Evolutionary conservation across 2,329 filamentous ascomycete genomes (phyloP), one percentile per base, ranked within the genome.

Genomic region (Huntiella savannae): DNA sequence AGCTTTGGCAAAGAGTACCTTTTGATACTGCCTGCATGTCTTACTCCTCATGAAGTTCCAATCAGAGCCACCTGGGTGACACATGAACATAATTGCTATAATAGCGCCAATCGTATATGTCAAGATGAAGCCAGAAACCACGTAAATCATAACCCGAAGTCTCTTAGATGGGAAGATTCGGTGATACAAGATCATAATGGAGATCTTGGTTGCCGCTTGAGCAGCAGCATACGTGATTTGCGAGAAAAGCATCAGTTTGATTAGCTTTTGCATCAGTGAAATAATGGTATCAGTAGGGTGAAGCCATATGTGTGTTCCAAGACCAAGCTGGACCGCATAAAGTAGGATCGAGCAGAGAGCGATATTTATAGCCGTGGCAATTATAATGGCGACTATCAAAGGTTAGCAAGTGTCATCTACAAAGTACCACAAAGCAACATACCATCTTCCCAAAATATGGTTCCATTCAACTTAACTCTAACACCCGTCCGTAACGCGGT

Each of bases 131-230:
- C 33, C 52, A 51, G 19, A 60, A 53, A 38, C 50, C 3, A 54
- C 43, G 41, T 52, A 56, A 13, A 55, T 55, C 40, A 56, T 54
- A 37, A 54, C 55, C 13, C 55, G 53, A 22, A 59, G 48, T 47
- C 53, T 54, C 41, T 43, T 33, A 13, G 50, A 49, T 8, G 51
- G 50, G 50, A 62, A 60, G 11, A 61, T 59, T 10, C 55, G 56
- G 7, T 56, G 53, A 50, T 61, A 62, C 1, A 60, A 54, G 4
- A 61, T 51, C 33, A 62, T 52, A 32, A 61, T 57, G 28, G 56
- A 60, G 41, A 56, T 53, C 40, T 62, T 61, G 46, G 56, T 56
- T 33, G 58, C 49, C 37, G 55, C 57, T 40, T 61, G 55, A 38
- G 55, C 53, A 7, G 55, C 51, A 34, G 59, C 59, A 49, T 60